Percentiles rank a stretch among this genome's conserved stretches.
phyloP scores from a whole-genome alignment of 2,329 filamentous ascomycete genomes.

The Orbilia blumenaviensis region DNA sequence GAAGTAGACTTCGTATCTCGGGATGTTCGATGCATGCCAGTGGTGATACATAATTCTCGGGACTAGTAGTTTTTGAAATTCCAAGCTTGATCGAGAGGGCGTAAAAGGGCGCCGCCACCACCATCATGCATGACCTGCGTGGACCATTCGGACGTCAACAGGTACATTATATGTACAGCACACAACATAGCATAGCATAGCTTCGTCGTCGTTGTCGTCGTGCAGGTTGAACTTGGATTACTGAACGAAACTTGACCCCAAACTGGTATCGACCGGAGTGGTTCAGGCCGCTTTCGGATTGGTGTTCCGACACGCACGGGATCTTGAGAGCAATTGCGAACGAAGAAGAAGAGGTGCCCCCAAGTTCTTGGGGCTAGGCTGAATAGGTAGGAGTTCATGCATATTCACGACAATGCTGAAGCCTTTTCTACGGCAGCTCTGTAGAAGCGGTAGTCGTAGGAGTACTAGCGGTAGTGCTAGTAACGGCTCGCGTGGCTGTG shows the following conservation, averaged over 20 bases:
- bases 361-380: constrained; percentile 1
- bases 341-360: not conserved
- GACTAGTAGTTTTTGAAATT: too few relatives aligned
- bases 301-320: constrained; percentile 22
- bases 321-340: constrained; percentile 5
- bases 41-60: too few relatives aligned
- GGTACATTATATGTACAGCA: not conserved
- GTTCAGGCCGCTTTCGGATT: constrained; percentile 26
- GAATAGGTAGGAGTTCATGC: too few relatives aligned
- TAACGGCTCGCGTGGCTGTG: constrained; percentile 17
- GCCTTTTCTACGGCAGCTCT: too few relatives aligned
- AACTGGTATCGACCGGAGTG: constrained; percentile 16
- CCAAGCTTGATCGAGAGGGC: not conserved
- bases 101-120: not conserved
- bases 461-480: too few relatives aligned
- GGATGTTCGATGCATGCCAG: too few relatives aligned
- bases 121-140: constrained; percentile 15
- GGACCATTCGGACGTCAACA: constrained; percentile 22
- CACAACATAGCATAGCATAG: too few relatives aligned
- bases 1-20: constrained; percentile 3
- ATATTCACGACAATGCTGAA: too few relatives aligned
- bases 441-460: too few relatives aligned
- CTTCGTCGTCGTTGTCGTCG: too few relatives aligned
- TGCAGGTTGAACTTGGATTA: constrained; percentile 36
- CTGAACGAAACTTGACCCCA: constrained; percentile 19